Evolutionary conservation across 2,329 filamentous ascomycete species (phyloP), one percentile per base, ranked within the genome.

Genomic region (Xylariaceae sp.): DNA sequence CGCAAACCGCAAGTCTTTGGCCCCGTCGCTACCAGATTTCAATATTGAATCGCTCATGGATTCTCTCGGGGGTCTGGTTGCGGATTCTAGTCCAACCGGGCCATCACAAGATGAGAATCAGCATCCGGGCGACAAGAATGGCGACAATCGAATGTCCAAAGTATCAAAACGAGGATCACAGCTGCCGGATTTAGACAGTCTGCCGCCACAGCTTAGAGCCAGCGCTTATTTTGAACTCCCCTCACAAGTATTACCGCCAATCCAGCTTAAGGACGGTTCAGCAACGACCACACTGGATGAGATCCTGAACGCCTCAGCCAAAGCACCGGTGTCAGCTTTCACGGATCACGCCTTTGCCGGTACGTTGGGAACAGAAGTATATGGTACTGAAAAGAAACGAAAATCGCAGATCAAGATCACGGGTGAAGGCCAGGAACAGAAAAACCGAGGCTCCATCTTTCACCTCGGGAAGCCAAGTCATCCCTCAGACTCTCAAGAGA

Each of bases 261-360:
- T 87, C 18, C 79, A 87, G 65, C 71, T 87, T 57, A 87, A 86
- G 72, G 86, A 89, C 59, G 88, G 90, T 15, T 97, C 94, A 30
- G 92, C 93, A 9, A 90, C 92, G 71, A 88, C 85, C 48, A 96
- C 93, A 0, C 82, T 99, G 6, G 92, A 99, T 65, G 92, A 86
- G 71, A 95, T 99, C 56, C 81, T 99, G 13, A 89, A 96, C 70
- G 94, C 93, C 6, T 94, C 93, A 2, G 89, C 90, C 2, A 84
- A 82, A 61, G 93, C 94, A 0, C 94, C 94, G 1, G 92, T 96
- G 35, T 90, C 82, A 65, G 93, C 92, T 30, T 97, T 97, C 68
- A 96, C 89, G 0, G 91, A 97, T 69, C 92, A 97, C 72, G 84
- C 88, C 0, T 92, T 89, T 69, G 89, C 87, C 34, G 92, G 92